Conservation (phyloP, 2,329 filamentous ascomycete species). For the Microcyclospora pomicola region DNA sequence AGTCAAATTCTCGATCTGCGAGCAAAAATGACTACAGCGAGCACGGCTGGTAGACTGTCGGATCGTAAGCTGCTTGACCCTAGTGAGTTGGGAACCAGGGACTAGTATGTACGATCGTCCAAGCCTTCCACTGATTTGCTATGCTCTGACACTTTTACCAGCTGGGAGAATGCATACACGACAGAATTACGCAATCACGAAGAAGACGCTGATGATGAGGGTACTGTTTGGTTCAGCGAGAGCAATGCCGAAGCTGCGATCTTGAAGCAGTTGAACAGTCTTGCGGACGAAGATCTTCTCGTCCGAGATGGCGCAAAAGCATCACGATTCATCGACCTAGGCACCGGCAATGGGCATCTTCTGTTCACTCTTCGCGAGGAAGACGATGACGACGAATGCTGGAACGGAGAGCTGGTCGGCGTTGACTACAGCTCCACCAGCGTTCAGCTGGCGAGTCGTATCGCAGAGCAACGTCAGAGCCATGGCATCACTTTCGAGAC, state of each 20-base stretch:
- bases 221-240: conserved; percentile 94
- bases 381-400: conserved; percentile 30
- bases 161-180: conserved; percentile 52
- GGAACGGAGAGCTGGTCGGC: conserved; percentile 59
- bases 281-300: conserved; percentile 39
- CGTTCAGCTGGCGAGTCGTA: conserved; percentile 55
- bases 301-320: conserved; percentile 20
- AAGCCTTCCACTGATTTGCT: conserved; percentile 2
- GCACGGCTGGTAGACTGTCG: not conserved
- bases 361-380: conserved; percentile 64
- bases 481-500: conserved; percentile 29
- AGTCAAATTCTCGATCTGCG: no score
- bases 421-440: conserved; percentile 76
- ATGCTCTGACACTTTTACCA: conserved; percentile 8
- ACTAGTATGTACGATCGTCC: conserved; percentile 51
- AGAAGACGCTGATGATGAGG: conserved; percentile 60
- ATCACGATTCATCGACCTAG: conserved; percentile 67
- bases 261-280: conserved; percentile 43
- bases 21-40: no score
- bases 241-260: conserved; percentile 75
- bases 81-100: conserved; percentile 71
- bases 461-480: conserved; percentile 27
- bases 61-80: conserved; percentile 44
- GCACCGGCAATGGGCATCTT: conserved; percentile 86
- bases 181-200: conserved; percentile 58